These are phyloP conservation scores for Boletus fagicola DNA, from an alignment of 768 basidiomycete species.

Conservation along the genomic window DNA sequence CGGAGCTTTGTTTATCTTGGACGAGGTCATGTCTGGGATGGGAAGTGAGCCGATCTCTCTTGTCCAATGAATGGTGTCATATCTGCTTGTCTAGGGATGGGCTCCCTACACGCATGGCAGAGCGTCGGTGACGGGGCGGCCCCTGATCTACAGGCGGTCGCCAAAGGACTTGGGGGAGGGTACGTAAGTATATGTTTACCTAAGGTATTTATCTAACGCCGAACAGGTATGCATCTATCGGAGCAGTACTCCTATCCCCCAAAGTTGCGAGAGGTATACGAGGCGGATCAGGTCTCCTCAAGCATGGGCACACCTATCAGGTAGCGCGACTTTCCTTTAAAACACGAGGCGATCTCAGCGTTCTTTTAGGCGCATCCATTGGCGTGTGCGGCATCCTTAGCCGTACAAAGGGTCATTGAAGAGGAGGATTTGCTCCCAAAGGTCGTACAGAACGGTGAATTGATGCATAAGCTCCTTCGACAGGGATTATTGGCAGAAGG, in stretches of 20 bases:
- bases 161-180: conserved; percentile 90
- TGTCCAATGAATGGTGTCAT: background rate
- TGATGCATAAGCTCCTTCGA: conserved; percentile 55
- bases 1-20: conserved; percentile 88
- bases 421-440: conserved; percentile 70
- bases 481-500: conserved; percentile 54
- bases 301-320: conserved; percentile 87
- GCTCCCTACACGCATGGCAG: conserved; percentile 84
- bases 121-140: conserved; percentile 72
- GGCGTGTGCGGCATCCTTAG: conserved; percentile 75
- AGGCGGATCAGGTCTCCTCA: conserved; percentile 67
- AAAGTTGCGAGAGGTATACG: conserved; percentile 68
- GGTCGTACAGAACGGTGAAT: conserved; percentile 55
- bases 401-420: conserved; percentile 72
- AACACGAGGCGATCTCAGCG: background rate
- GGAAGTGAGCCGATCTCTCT: conserved; percentile 56
- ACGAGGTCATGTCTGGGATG: conserved; percentile 94
- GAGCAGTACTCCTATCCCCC: conserved; percentile 75
- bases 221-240: conserved; percentile 73
- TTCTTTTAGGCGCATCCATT: conserved; percentile 62
- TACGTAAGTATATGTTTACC: conserved; percentile 33
- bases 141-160: conserved; percentile 86
- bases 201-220: conserved; percentile 1
- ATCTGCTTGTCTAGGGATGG: conserved; percentile 58
- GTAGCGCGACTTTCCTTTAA: conserved; percentile 30